phyloP scores from a whole-genome alignment of 1,284 basidiomycete genomes.

The Boletus coffeatus region DNA sequence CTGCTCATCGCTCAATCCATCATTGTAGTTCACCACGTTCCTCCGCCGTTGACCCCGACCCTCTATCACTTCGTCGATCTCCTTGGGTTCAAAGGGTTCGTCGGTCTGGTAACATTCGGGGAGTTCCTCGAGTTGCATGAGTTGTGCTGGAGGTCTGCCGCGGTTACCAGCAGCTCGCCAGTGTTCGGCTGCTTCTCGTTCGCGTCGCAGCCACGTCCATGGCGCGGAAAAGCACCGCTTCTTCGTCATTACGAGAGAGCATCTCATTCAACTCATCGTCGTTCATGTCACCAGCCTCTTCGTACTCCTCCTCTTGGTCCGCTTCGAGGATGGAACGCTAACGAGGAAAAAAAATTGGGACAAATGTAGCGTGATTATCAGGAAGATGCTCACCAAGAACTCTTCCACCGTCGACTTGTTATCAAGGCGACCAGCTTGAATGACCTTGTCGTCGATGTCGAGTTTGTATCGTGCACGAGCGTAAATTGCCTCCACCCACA shows the following conservation, averaged over 20 bases:
- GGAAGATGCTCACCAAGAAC: conserved; percentile 62
- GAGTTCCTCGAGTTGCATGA: conserved; percentile 89
- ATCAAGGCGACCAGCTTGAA: conserved; percentile 98
- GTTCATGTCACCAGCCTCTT: conserved; percentile 93
- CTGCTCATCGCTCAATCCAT: conserved; percentile 92
- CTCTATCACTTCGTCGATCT: conserved; percentile 65
- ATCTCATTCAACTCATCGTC: conserved; percentile 97
- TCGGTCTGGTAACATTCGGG: conserved; percentile 90
- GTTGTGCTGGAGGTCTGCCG: conserved; percentile 71
- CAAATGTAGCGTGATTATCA: neutral
- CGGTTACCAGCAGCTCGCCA: conserved; percentile 78
- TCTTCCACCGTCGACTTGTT: conserved; percentile 98
- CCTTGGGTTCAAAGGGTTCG: conserved; percentile 67
- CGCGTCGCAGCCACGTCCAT: conserved; percentile 77
- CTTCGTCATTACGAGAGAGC: conserved; percentile 83
- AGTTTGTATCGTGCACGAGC: conserved; percentile 94
- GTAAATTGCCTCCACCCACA: conserved; percentile 95
- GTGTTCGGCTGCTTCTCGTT: conserved; percentile 58
- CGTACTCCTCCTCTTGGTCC: conserved; percentile 88
- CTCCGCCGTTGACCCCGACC: conserved; percentile 83
- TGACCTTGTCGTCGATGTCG: conserved; percentile 99
- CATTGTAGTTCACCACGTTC: conserved; percentile 88
- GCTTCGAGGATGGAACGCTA: conserved; percentile 84
- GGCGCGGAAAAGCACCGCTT: conserved; percentile 73
- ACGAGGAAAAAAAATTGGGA: conserved; percentile 4